Base-by-base conservation (phyloP, 2,329 filamentous ascomycete genomes). In the Leptographium galeiforme region DNA sequence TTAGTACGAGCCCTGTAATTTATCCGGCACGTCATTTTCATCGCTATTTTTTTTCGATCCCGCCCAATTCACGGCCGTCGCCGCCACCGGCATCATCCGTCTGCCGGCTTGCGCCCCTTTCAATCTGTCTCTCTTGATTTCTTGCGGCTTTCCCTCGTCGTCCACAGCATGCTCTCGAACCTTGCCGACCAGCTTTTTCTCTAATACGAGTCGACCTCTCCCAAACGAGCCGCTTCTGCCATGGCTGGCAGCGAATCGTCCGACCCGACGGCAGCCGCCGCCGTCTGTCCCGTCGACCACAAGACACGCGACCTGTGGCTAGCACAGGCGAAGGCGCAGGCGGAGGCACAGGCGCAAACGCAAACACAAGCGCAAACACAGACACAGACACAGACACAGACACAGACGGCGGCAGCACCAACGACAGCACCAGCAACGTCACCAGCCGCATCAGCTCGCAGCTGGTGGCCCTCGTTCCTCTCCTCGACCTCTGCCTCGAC, bases 231-330 rank as follows among this genome's bases (percentile, higher is more conserved):
- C 11, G 11, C 25, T 25, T 30, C 39, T 4, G 8, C 25, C 4
- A 55, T 53, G 50, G 49, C 53, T 10, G 51, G 38, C 54, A 25
- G 38, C 18, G 38, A 50, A 12, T 14, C 36, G 18, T 30, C 48
- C 12, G 44, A 46, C 32, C 25, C 12, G 19, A 45, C 59, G 57
- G 38, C 58, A 13, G 46, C 57, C 12, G 48, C 57, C 39, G 53
- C 57, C 53, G 52, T 56, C 55, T 97, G 93, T 63, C 93, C 93
- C 6, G 89, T 97, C 63, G 90, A 97, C 70, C 86, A 90, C 70
- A 87, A 88, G 63, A 85, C 89, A 51, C 85, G 93, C 62, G 85
- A 89, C 62, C 81, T 85, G 62, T 98, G 91, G 91, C 78, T 97
- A 40, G 74, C 78, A 54, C 81, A 88, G 64, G 81, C 84, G 43